A percentile compares a stretch with the other conserved stretches of the same genome.
These are phyloP conservation scores for Westerdykella aurantiaca DNA, from an alignment of 2,329 filamentous ascomycete genomes.

Conservation along the genomic window DNA sequence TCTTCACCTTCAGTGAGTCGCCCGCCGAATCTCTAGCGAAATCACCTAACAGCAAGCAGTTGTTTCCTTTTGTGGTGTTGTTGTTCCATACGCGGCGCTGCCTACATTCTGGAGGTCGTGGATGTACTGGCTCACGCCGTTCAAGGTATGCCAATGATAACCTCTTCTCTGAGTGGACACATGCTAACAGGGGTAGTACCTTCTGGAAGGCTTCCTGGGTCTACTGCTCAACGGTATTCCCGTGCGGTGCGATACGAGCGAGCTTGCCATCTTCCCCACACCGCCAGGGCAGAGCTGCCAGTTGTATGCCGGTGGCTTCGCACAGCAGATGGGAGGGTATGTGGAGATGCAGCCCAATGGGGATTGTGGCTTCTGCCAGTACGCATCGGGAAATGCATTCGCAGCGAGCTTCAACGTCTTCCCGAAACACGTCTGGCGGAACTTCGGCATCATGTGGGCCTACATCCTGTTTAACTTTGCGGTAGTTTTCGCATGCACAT, in stretches of 20 bases:
- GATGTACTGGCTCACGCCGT: slow-evolving; percentile 55
- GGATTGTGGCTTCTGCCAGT: slow-evolving; percentile 61
- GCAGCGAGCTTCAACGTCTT: slow-evolving; percentile 53
- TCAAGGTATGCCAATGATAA: slow-evolving; percentile 31
- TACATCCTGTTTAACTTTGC: slow-evolving; percentile 61
- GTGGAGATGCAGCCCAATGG: slow-evolving; percentile 52
- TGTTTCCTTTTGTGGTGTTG: slow-evolving; percentile 67
- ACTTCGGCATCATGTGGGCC: slow-evolving; percentile 60
- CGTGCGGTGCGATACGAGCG: slow-evolving; percentile 50
- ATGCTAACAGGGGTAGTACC: slow-evolving; percentile 42
- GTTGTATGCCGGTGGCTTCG: slow-evolving; percentile 53
- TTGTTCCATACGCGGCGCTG: slow-evolving; percentile 61
- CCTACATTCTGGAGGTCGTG: slow-evolving; percentile 58
- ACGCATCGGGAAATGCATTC: slow-evolving; percentile 56
- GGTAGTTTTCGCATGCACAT: slow-evolving; percentile 49
- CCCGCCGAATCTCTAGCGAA: not conserved
- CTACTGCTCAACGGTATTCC: slow-evolving; percentile 51
- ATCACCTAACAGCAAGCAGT: slow-evolving; percentile 33
- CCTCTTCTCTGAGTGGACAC: not conserved
- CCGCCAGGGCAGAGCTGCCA: slow-evolving; percentile 57
- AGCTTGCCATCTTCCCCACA: slow-evolving; percentile 56
- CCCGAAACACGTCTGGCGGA: slow-evolving; percentile 57
- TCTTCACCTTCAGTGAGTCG: slow-evolving; percentile 54
- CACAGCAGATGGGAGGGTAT: slow-evolving; percentile 54
- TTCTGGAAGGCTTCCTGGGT: slow-evolving; percentile 57